Evolutionary conservation across 192 early-diverging fungal genomes (phyloP).

Genomic region (Rhizoclosmatium globosum): DNA sequence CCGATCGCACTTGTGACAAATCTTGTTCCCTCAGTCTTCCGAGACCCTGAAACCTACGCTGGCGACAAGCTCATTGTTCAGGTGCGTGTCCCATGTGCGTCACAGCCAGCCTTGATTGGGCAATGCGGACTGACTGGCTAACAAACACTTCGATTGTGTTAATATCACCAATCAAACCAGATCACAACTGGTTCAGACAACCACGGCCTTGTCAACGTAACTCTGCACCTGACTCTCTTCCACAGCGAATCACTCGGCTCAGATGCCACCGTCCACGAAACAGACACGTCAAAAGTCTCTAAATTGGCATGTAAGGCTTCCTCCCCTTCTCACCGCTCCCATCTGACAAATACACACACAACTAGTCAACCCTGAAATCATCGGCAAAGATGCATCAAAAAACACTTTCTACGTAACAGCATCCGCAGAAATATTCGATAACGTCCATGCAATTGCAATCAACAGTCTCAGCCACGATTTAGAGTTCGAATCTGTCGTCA

Average conservation of each 20-base stretch:
- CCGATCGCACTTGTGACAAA: too few species aligned
- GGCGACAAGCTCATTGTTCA: too few species aligned
- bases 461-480: not conserved
- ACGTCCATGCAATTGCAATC: not conserved
- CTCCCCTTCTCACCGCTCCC: not conserved
- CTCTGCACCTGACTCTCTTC: not conserved
- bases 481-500: conserved; percentile 5
- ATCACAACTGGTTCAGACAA: not conserved
- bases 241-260: not conserved
- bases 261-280: not conserved
- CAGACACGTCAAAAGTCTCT: not conserved
- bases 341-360: not conserved
- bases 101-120: too few species aligned
- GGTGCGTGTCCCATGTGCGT: too few species aligned
- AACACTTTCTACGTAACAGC: not conserved
- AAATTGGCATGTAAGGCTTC: not conserved
- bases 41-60: too few species aligned
- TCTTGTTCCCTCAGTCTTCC: too few species aligned
- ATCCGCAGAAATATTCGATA: not conserved
- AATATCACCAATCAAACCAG: not conserved
- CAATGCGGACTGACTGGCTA: too few species aligned
- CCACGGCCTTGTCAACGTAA: not conserved
- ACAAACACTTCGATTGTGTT: too few species aligned
- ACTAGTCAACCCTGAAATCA: not conserved
- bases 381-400: not conserved